Evolutionary conservation across 768 basidiomycete species (phyloP).

Genomic region (Russula sp.): DNA sequence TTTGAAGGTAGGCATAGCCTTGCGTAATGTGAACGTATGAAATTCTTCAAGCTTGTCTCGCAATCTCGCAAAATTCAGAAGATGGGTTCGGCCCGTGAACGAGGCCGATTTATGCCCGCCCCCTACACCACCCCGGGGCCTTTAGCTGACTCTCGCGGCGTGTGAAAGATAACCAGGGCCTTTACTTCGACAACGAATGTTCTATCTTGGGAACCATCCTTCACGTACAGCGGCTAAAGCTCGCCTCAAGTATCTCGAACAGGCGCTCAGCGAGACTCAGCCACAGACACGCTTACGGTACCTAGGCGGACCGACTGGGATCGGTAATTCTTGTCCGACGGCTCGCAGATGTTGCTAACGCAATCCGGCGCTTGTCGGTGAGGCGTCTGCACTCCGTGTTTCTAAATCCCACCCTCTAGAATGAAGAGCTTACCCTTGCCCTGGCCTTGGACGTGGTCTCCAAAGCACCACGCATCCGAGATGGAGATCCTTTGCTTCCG

Average conservation of each 20-base stretch:
- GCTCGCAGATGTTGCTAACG: conserved; percentile 7
- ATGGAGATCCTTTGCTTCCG: neutral
- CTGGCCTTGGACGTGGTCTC: neutral
- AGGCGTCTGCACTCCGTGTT: conserved; percentile 1
- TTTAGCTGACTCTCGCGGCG: neutral
- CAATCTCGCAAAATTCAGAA: conserved; percentile 7
- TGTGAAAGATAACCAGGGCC: neutral
- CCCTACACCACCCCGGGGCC: neutral
- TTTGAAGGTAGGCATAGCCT: neutral
- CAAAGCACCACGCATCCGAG: neutral
- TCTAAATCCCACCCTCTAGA: neutral
- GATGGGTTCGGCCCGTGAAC: neutral
- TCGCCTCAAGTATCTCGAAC: neutral
- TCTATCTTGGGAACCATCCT: neutral
- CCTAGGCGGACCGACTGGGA: neutral
- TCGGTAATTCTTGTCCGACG: conserved; percentile 2
- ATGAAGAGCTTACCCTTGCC: neutral
- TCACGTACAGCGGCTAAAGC: neutral
- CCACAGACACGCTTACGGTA: neutral
- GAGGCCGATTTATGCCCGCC: too few relatives aligned
- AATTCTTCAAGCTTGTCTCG: conserved; percentile 13
- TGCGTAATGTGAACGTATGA: conserved; percentile 9
- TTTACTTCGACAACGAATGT: too few relatives aligned
- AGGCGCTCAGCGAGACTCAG: neutral
- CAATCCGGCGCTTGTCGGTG: neutral